Base-by-base conservation (phyloP, 768 basidiomycete genomes). In the Suillus spraguei region DNA sequence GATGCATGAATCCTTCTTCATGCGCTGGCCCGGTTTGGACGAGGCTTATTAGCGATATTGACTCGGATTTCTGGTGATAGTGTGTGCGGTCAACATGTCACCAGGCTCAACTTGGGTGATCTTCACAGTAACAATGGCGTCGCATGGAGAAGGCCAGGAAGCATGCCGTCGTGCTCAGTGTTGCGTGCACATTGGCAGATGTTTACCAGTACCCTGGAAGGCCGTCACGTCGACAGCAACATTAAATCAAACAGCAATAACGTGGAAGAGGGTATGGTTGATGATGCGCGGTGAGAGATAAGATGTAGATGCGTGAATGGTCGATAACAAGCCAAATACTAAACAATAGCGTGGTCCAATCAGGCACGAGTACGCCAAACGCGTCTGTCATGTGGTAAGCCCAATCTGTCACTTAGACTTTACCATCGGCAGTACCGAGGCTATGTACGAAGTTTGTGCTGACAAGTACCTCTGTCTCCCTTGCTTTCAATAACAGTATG, bases 11-110 rank as follows among this genome's bases (percentile, higher is more conserved):
- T 55, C 65, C 67, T 14, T 52, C 56, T 14, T 66, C 67, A 1
- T 71, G 69, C 59, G 39, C 62, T 14, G 68, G 28, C 28, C 4
- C 28, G 28, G 71, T 61, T 66, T 69, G 64, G 66, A 74, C 46
- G 65, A 17, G 49, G 49, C 28, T 67, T 61, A 75, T 75, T 33
- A 74, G 63, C 11, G 9, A 47, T 16, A 39, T 39, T 14, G 9
- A 6, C 14, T 14, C 28, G 28, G 28, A 28, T 28, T 16, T 49
- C 47, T 14, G 13, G 22, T 49, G 47, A 49, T 10, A 46, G 44
- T 44, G 20, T 4, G 10, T 56, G 74, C 32, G 47, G 67, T 32
- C 54, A 69, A 59, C 70, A 74, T 17, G 72, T 71, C 32, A 47
- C 11, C 11, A 22, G 44, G 11, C 46, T 11, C n/a, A 47, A 16